A percentile compares a stretch with the other conserved stretches of the same genome.
Evolutionary conservation across 805 yeast species (phyloP).

Genomic region (Starmerella bombicola): DNA sequence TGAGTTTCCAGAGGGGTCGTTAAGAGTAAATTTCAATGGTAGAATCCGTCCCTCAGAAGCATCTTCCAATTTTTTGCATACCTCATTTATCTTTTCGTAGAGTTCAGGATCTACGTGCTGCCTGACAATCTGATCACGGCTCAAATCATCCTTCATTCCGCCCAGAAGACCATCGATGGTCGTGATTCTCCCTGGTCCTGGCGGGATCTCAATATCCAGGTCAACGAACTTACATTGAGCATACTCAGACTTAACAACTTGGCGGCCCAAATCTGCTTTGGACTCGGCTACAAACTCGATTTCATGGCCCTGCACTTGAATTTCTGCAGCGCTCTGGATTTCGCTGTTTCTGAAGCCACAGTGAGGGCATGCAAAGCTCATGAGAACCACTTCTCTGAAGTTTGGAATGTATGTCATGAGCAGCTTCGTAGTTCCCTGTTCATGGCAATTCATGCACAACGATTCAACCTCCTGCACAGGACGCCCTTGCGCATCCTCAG

Average conservation of each 20-base stretch:
- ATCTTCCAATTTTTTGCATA: slow-evolving; percentile 47
- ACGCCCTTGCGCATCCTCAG: slow-evolving; percentile 72
- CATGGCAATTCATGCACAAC: slow-evolving; percentile 87
- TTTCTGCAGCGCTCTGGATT: slow-evolving; percentile 87
- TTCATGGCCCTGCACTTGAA: slow-evolving; percentile 77
- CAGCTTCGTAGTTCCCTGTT: slow-evolving; percentile 72
- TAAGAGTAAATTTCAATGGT: slow-evolving; percentile 67
- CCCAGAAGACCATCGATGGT: slow-evolving; percentile 78
- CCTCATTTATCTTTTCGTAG: slow-evolving; percentile 57
- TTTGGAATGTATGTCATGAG: slow-evolving; percentile 81
- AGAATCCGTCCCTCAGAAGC: slow-evolving; percentile 55
- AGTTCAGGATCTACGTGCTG: slow-evolving; percentile 60
- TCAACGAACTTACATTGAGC: slow-evolving; percentile 71
- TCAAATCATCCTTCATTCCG: slow-evolving; percentile 74
- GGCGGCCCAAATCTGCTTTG: slow-evolving; percentile 69
- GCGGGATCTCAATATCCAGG: slow-evolving; percentile 87
- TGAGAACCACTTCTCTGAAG: slow-evolving; percentile 77
- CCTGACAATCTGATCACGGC: slow-evolving; percentile 70
- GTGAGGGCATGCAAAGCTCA: slow-evolving; percentile 94
- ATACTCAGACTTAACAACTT: slow-evolving; percentile 81
- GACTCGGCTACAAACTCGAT: slow-evolving; percentile 57
- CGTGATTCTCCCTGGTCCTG: slow-evolving; percentile 85
- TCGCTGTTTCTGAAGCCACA: slow-evolving; percentile 86
- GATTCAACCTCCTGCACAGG: slow-evolving; percentile 94
- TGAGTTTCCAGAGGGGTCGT: slow-evolving; percentile 95